Evolutionary conservation across 352 stramenopile species (phyloP).

Genomic region (Globisporangium polare): DNA sequence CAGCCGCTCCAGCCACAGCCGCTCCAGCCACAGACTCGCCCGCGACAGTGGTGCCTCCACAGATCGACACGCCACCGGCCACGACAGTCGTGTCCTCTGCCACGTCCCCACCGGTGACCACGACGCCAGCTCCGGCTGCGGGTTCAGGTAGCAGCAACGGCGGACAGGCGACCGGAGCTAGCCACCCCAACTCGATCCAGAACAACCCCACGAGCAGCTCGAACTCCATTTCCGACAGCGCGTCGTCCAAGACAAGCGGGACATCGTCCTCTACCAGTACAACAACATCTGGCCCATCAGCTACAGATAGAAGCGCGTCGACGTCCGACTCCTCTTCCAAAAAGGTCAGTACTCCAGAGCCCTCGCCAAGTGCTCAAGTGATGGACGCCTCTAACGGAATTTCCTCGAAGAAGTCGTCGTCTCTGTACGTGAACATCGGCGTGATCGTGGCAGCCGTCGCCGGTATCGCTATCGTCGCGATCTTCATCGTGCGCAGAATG

Average conservation of each 20-base stretch:
- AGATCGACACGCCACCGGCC: slow-evolving; percentile 7
- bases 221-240: not conserved
- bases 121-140: not conserved
- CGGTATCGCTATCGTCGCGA: slow-evolving; percentile 36
- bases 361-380: not conserved
- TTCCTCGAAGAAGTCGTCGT: slow-evolving; percentile 15
- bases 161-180: not conserved
- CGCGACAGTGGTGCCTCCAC: slow-evolving; percentile 14
- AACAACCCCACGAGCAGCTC: slow-evolving; percentile 10
- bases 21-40: not conserved
- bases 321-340: not conserved
- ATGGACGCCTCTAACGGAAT: slow-evolving; percentile 2
- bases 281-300: not conserved
- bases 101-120: slow-evolving; percentile 1
- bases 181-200: slow-evolving; percentile 5
- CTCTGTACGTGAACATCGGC: slow-evolving; percentile 33
- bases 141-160: too few relatives aligned
- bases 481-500: slow-evolving; percentile 46
- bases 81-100: slow-evolving; percentile 3
- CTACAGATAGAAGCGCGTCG: not conserved
- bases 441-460: slow-evolving; percentile 40
- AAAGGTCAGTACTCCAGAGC: not conserved
- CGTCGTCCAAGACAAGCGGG: not conserved
- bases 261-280: not conserved
- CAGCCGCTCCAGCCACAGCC: not conserved